Base-by-base conservation (phyloP, 352 stramenopile genomes). In the Paralagenidium karlingii region DNA sequence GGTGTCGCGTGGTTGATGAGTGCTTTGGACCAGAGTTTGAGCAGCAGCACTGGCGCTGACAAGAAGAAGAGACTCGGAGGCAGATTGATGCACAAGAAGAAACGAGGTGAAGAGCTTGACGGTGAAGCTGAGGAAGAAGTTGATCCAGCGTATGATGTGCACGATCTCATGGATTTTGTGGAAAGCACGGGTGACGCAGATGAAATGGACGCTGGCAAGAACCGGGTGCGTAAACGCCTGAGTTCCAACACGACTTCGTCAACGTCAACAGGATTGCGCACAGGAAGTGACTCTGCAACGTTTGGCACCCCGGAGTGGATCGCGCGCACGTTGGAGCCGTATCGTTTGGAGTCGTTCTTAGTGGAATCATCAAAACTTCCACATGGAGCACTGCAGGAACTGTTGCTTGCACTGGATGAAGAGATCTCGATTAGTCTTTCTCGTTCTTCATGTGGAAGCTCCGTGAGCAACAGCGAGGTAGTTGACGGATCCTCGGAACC, bases 1-100 rank as follows among this genome's bases (percentile, higher is more conserved):
- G 70, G 75, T 21, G 53, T 88, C 9, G 58, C 75, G 11, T 88
- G 75, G 75, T 30, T 88, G 12, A 50, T 85, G 38, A 77, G 70
- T 22, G 65, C 70, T 21, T 58, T 88, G 3, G 75, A 88, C 16
- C 53, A 66, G 9, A 73, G 53, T 33, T 28, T 69, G 13, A 51
- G 45, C 12, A 46, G 16, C 28, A 13, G 28, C 13, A 16, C 13
- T 13, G 16, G 16, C 13, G 13, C 28, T 16, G 13, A 33, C 28
- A 16, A 33, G 16, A 13, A 33, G 28, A 13, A 33, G 13, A 16
- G 16, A 33, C 28, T 33, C 16, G 28, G 28, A 13, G 13, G 13
- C 28, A 33, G 28, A 13, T 33, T 13, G 16, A 33, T 33, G n/a
- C n/a, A n/a, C n/a, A n/a, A n/a, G n/a, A 49, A 9, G 53, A 49